Evolutionary conservation across 371 early-diverging fungal species (phyloP), one percentile per base, ranked within the genome.

Genomic region (Mortierella sp.): DNA sequence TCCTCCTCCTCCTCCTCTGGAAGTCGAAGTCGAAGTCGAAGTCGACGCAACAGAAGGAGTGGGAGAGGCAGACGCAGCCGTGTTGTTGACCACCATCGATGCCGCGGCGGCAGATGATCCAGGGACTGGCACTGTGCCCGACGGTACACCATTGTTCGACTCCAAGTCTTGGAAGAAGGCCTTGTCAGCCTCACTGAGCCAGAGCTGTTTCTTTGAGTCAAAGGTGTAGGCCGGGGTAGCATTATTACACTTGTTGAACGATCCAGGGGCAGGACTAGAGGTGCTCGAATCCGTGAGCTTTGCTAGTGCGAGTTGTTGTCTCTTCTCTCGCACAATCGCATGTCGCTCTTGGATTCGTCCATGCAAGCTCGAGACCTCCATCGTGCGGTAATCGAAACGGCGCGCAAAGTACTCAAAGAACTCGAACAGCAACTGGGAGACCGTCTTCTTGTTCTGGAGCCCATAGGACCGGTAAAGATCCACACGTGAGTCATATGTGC

Each of bases 331-430:
- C 11, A 6, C 23, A 9, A 70, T 27, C 21, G 44, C 39, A 28
- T 50, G 50, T 17, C 72, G 54, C n/a, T 64, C 65, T 32, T 64
- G 72, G 31, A 60, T 24, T 19, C 51, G 32, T 26, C 72, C 72
- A 7, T 23, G 19, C 32, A 26, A 8, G 4, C 65, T 7, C 0
- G 50, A 55, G 32, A 72, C 73, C 54, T 72, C 73, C 67, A 60
- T 66, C 5, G 62, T 58, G 12, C 67, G 39, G 49, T 72, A 72
- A 43, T 72, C 67, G 44, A 72, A 72, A 19, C 42, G 23, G 28
- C 73, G 46, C 4, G 63, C 21, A 58, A 53, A 72, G 44, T 41
- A 66, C 41, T 72, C 61, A 42, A 72, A 72, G 23, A 72, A 72
- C 46, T 72, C 73, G 28, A 66, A 72, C 27, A 72, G 46, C 30